Percentiles rank a stretch among this genome's conserved stretches.
These are phyloP conservation scores for Artemisia annua DNA, from an alignment of 129 eudicot species.

Conservation along the genomic window DNA sequence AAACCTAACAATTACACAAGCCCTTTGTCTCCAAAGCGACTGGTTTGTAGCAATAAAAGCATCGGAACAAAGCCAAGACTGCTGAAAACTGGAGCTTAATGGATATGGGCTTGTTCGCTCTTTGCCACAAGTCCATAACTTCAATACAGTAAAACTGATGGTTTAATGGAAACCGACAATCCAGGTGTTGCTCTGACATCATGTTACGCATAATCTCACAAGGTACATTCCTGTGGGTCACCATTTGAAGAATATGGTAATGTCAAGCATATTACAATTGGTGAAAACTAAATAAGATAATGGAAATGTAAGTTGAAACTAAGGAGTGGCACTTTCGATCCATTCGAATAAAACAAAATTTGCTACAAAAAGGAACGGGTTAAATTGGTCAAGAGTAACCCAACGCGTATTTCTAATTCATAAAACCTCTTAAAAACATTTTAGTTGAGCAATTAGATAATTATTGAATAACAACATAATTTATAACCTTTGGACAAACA, in stretches of 20 bases:
- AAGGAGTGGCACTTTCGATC: too few relatives aligned
- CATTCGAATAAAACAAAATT: too few relatives aligned
- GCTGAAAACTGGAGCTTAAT: conserved; percentile 7
- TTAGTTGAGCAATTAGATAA: too few relatives aligned
- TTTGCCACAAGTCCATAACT: conserved; percentile 19
- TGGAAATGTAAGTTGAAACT: neutral
- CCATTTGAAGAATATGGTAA: neutral
- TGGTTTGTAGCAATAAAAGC: conserved; percentile 18
- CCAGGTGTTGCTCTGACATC: conserved; percentile 8
- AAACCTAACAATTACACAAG: conserved; percentile 26
- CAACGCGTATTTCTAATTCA: too few relatives aligned
- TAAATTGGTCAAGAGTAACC: too few relatives aligned
- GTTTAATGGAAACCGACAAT: conserved; percentile 5
- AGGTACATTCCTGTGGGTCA: neutral
- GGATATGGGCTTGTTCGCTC: conserved; percentile 8
- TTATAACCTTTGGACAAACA: too few relatives aligned
- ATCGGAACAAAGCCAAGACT: conserved; percentile 5
- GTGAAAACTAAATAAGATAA: neutral
- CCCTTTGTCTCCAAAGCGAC: conserved; percentile 4
- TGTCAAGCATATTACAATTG: neutral
- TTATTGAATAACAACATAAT: too few relatives aligned
- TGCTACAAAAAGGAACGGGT: too few relatives aligned
- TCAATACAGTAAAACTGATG: conserved; percentile 18
- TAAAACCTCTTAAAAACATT: too few relatives aligned
- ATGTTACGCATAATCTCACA: conserved; percentile 20